Percentiles rank a stretch among this genome's conserved stretches.
These are phyloP conservation scores for Eimeria nieschulzi DNA, from an alignment of 169 alveolate species.

Conservation along the genomic window DNA sequence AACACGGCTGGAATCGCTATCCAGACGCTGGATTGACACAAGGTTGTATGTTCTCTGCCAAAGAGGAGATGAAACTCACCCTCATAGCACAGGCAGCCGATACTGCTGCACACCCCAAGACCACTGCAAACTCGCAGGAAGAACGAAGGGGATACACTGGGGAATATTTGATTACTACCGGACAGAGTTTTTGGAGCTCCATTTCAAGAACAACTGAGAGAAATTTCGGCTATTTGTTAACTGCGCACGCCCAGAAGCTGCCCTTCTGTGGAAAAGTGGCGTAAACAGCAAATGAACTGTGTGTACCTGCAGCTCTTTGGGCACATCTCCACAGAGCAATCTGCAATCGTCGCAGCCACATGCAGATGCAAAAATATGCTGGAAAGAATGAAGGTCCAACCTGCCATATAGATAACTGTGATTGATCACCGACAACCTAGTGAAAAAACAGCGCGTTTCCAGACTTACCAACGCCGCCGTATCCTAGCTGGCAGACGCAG, in stretches of 20 bases:
- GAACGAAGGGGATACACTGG: not conserved
- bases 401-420: too few relatives aligned
- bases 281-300: not conserved
- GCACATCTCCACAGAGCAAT: not conserved
- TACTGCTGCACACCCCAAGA: not conserved
- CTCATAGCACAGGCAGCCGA: conserved; percentile 12
- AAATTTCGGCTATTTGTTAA: too few relatives aligned
- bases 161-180: too few relatives aligned
- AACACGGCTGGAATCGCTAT: not conserved
- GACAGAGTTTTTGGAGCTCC: too few relatives aligned
- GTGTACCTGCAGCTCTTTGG: not conserved
- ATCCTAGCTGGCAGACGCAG: conserved; percentile 11
- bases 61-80: not conserved
- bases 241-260: not conserved
- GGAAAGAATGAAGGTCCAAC: not conserved
- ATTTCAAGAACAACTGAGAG: not conserved
- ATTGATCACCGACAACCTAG: too few relatives aligned
- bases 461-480: not conserved
- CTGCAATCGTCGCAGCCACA: not conserved
- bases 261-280: not conserved
- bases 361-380: too few relatives aligned
- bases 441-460: not conserved
- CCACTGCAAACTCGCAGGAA: not conserved
- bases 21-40: not conserved
- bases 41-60: not conserved